Percentiles rank a stretch among this genome's conserved stretches.
Evolutionary conservation across 2,329 filamentous ascomycete genomes (phyloP).

Genomic region (Penicillium hordei): DNA sequence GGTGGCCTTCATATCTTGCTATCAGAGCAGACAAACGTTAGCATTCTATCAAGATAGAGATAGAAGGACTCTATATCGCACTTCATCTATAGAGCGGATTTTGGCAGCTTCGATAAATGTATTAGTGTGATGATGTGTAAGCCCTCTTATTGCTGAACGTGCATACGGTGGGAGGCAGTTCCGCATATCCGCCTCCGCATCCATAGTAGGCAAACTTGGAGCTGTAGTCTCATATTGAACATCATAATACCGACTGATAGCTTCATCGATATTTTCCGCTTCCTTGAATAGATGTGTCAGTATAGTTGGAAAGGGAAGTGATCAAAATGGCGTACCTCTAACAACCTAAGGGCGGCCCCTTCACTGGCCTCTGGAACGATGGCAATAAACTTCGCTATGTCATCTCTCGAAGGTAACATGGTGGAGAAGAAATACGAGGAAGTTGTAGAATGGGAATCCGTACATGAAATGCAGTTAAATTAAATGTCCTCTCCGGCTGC

Average conservation of each 20-base stretch:
- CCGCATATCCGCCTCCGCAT: background rate
- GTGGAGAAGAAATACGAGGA: background rate
- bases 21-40: background rate
- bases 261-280: constrained; percentile 7
- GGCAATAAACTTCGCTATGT: constrained; percentile 1
- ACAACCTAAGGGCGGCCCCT: constrained; percentile 2
- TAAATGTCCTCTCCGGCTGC: no score
- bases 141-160: background rate
- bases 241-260: constrained; percentile 15
- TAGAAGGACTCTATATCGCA: background rate
- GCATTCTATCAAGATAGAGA: background rate
- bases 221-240: background rate
- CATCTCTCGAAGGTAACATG: background rate
- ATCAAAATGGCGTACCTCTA: constrained; percentile 6
- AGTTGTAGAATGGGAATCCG: background rate
- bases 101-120: background rate
- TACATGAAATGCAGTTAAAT: no score
- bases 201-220: background rate
- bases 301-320: background rate
- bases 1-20: constrained; percentile 30
- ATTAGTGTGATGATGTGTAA: background rate
- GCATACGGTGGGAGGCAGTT: background rate
- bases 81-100: background rate
- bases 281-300: constrained; percentile 5
- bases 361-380: constrained; percentile 5